Base-by-base conservation (phyloP, 495 filamentous ascomycete species). In the Diplogelasinospora grovesii region DNA sequence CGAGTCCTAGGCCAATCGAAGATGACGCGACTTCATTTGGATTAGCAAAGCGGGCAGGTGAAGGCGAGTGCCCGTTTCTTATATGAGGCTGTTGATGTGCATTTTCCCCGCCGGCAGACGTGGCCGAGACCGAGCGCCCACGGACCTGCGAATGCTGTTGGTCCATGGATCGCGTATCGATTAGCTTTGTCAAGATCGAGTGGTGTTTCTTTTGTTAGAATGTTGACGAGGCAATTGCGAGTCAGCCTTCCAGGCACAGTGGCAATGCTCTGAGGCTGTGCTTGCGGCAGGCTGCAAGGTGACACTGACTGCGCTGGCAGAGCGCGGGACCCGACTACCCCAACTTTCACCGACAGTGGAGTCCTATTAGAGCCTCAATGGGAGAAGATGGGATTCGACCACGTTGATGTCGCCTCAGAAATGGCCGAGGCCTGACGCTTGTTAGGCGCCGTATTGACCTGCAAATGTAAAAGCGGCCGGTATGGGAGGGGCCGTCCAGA, bases 31-130 rank as follows among this genome's bases (percentile, higher is more conserved):
- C 39, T 23, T 62, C 56, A 39, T 65, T 67, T 57, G 56, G 55
- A 49, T 61, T 61, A 36, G 61, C 64, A 54, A 63, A 65, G 57
- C 56, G 59, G 46, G 60, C 61, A 48, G 68, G 68, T 53, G 69
- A 66, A 46, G 69, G 66, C 57, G 69, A 73, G 49, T 62, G 66
- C 33, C 47, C 59, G 52, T 70, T 62, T 54, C 62, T 71, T 73
- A 73, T 71, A 70, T 68, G 63, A 63, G 63, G 50, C 55, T 64
- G 66, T 26, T 64, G 65, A 41, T 64, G 58, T 24, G 53, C 57
- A 18, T 32, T 38, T 28, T 48, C 55, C 33, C 46, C 58, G 43
- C 50, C 55, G 48, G 55, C 23, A 42, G 55, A 54, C 29, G 57
- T 21, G 49, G 59, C 60, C 53, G 69, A 71, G 40, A 57, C 64